Evolutionary conservation across 305 asterid species (phyloP), one percentile per base, ranked within the genome.

Genomic region (Fraxinus latifolia): DNA sequence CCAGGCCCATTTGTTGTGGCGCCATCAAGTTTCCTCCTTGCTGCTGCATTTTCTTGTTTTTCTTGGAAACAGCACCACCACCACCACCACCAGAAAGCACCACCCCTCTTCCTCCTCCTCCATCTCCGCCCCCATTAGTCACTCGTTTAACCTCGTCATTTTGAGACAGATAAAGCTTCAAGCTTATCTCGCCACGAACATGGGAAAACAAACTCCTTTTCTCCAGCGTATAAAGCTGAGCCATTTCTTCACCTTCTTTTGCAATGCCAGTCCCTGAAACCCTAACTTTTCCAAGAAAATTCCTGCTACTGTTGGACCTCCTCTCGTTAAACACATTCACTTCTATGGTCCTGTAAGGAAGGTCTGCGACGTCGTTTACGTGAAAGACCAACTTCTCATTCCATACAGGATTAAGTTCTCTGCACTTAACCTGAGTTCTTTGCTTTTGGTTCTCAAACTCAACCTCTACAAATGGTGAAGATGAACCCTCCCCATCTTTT

Each of bases 401-500:
- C 98, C 98, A 95, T 0, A 91, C 91, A 0, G 98, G 98, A 87
- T 95, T 93, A 7, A 95, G 89, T 84, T 93, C 97, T 32, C 93
- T 85, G 91, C 86, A 32, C 77, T 95, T 95, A 0, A 92, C 98
- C 34, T 89, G 94, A 0, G 98, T 93, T 19, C 76, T 83, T 65
- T 76, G 93, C 32, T 91, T 82, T 34, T 93, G 96, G 87, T 85
- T 87, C 37, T 95, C 97, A 79, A 95, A 95, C 87, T 93, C 96
- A 3, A 92, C 97, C 81, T 95, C 98, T 3, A 93, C 98, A 37
- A 93, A 93, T 17, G 98, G 88, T 19, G 98, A 93, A 7, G 98
- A 92, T 0, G 98, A 93, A 0, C 98, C 98, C 86, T 92, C 95
- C 0, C 98, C 98, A 85, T 95, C 98, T 83, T 95, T 95, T 3